Base-by-base conservation (phyloP, 768 basidiomycete genomes). In the Lentinula aciculospora region DNA sequence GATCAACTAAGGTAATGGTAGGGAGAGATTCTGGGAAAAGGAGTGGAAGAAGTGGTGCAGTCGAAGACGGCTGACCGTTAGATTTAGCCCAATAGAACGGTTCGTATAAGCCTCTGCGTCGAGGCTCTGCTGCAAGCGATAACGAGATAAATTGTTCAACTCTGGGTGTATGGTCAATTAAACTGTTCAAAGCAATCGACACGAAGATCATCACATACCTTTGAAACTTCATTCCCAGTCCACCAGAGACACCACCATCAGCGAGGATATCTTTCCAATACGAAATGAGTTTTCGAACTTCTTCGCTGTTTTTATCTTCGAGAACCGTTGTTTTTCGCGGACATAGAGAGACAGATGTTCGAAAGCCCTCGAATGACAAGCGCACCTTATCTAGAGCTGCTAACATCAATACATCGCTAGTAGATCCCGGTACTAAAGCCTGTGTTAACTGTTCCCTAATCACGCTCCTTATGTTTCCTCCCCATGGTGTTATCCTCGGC, bases 131-230 rank as follows among this genome's bases (percentile, higher is more conserved):
- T 37, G 87, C 82, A 32, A 90, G 68, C 2, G 91, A 92, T 19
- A 90, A 74, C 0, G 86, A 83, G 81, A 86, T 87, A 64, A 90
- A 92, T 60, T 89, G 87, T 25, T 89, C 89, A 60, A 88, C 72
- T 7, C 87, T 90, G 61, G 25, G 48, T 19, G 15, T 21, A 9
- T 44, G 7, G 42, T 44, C 42, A 44, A 23, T 44, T 19, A 4
- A n/a, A 23, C 21, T 10, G 53, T 54, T 56, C 63, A 58, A 51
- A 59, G 53, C 3, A 44, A 54, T 32, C 29, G 27, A 15, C 17
- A 9, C n/a, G 23, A n/a, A n/a, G n/a, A 5, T 19, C 25, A 53
- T 40, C 53, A 73, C 83, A 28, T 65, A 87, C 88, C 84, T 74
- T 59, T 83, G 76, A 63, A 88, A 88, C 61, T 87, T 89, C 19